Conservation (phyloP, 2,329 filamentous ascomycete species). For the Calonectria hongkongensis region DNA sequence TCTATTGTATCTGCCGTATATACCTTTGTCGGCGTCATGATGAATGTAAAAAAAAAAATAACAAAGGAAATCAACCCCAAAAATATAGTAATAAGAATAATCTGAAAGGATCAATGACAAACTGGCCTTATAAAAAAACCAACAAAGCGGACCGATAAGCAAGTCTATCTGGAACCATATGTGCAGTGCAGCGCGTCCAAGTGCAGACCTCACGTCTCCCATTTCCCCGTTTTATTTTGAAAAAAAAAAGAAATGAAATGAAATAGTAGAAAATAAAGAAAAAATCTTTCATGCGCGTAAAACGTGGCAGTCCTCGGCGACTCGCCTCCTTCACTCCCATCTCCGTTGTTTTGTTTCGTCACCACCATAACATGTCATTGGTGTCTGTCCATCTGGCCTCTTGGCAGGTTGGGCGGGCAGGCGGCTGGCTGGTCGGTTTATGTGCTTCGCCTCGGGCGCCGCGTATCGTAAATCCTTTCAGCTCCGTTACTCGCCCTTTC, state of each 20-base stretch:
- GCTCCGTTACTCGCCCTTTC: constrained; percentile 28
- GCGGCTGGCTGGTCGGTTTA: constrained; percentile 29
- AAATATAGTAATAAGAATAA: constrained; percentile 38
- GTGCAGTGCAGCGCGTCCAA: constrained; percentile 39
- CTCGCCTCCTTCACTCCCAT: constrained; percentile 10
- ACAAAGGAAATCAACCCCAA: constrained; percentile 38
- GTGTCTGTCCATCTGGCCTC: constrained; percentile 26
- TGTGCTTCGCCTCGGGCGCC: constrained; percentile 33
- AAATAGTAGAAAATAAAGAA: not conserved
- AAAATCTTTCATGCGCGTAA: constrained; percentile 28
- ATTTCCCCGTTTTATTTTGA: constrained; percentile 42
- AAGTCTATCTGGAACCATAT: constrained; percentile 50
- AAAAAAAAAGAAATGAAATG: not conserved
- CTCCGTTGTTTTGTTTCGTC: constrained; percentile 29
- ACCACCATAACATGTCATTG: constrained; percentile 25
- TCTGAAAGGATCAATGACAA: constrained; percentile 42
- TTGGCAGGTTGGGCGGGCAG: constrained; percentile 26
- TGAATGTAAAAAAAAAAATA: constrained; percentile 36
- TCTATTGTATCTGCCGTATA: constrained; percentile 50
- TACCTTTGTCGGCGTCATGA: constrained; percentile 34
- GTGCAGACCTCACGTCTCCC: constrained; percentile 35
- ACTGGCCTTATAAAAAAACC: constrained; percentile 37
- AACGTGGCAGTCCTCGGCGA: constrained; percentile 31
- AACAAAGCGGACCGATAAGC: constrained; percentile 43
- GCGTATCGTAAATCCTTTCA: constrained; percentile 38